Percentiles rank a stretch among this genome's conserved stretches.
Evolutionary conservation across 1,284 basidiomycete genomes (phyloP).

Genomic region (Cryptococcus wingfieldii): DNA sequence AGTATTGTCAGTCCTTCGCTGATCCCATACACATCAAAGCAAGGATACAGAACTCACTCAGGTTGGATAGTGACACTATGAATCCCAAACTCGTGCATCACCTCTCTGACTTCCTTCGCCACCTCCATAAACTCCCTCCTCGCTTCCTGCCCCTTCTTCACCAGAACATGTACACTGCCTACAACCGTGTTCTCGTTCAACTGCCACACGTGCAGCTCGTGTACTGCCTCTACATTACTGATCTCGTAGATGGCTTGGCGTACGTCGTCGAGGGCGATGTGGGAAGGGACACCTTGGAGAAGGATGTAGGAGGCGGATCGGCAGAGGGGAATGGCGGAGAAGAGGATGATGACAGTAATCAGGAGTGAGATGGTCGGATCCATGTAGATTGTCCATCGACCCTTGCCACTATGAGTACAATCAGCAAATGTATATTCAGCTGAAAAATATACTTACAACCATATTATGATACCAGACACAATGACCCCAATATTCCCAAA

Average conservation of each 20-base stretch:
- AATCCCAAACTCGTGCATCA: conserved; percentile 83
- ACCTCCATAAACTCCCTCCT: conserved; percentile 82
- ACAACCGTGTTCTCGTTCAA: conserved; percentile 83
- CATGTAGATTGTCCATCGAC: conserved; percentile 70
- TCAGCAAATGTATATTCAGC: neutral
- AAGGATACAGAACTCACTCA: conserved; percentile 29
- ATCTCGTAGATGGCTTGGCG: conserved; percentile 72
- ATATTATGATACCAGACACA: conserved; percentile 85
- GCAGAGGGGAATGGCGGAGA: conserved; percentile 86
- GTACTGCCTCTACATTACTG: conserved; percentile 83
- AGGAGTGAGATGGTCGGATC: conserved; percentile 92
- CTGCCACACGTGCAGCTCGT: conserved; percentile 97
- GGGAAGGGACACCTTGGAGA: conserved; percentile 87
- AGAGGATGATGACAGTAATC: conserved; percentile 96
- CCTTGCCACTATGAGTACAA: conserved; percentile 26
- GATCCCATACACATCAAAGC: neutral
- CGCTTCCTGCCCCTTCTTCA: conserved; percentile 54
- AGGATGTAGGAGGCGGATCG: conserved; percentile 93
- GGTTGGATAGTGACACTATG: conserved; percentile 83
- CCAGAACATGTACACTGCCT: conserved; percentile 91
- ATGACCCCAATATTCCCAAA: conserved; percentile 98
- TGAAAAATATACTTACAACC: conserved; percentile 55
- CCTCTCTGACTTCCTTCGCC: conserved; percentile 74
- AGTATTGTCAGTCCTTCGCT: neutral
- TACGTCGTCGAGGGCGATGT: conserved; percentile 82